These are phyloP conservation scores for Colletotrichum euphorbiae DNA, from an alignment of 2,329 filamentous ascomycete genomes.

Conservation along the genomic window DNA sequence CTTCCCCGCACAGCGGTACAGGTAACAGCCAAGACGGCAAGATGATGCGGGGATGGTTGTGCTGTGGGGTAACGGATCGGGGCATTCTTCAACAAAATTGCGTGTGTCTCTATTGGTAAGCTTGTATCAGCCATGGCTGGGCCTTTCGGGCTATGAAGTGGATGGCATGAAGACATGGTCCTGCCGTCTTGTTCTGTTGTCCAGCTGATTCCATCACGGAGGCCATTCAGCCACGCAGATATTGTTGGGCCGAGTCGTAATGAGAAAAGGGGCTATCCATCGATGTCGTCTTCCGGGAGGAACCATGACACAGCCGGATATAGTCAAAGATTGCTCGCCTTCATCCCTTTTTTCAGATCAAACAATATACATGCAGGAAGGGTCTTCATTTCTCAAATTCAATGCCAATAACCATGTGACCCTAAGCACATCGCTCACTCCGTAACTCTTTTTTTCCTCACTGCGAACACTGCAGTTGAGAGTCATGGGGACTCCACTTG, in stretches of 20 bases:
- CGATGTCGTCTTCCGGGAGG: not conserved
- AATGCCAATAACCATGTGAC: not conserved
- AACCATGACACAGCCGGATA: not conserved
- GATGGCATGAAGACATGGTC: not conserved
- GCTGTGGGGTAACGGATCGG: constrained; percentile 16
- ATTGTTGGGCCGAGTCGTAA: not conserved
- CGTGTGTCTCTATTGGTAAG: constrained; percentile 16
- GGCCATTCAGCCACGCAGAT: not conserved
- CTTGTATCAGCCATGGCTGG: constrained; percentile 12
- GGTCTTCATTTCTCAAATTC: not conserved
- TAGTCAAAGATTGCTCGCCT: not conserved
- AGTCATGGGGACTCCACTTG: not conserved
- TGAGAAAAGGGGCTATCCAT: not conserved
- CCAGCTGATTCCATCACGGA: not conserved
- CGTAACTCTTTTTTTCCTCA: not conserved
- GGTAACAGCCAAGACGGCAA: no score
- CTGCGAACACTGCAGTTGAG: not conserved
- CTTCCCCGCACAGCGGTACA: constrained; percentile 27
- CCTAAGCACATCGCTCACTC: not conserved
- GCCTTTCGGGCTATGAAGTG: not conserved
- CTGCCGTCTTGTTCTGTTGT: constrained; percentile 1
- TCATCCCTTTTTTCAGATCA: not conserved
- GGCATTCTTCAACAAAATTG: constrained; percentile 19
- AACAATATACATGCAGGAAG: not conserved
- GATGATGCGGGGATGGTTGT: constrained; percentile 25